These are phyloP conservation scores for Dryas alaskensis DNA, from an alignment of 306 rosid genomes.

Conservation along the genomic window DNA sequence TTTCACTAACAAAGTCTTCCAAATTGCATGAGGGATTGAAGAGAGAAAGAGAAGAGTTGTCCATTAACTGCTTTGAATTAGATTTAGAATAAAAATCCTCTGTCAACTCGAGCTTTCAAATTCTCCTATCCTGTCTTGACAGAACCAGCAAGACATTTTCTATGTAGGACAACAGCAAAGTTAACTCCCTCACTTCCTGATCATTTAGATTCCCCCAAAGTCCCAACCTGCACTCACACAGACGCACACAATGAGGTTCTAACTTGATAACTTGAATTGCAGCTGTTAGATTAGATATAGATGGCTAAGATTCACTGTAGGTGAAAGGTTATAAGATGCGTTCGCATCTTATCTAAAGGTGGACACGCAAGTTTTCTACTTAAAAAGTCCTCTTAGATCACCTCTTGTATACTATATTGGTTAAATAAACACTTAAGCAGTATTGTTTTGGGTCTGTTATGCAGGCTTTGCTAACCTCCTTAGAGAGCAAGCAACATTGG, in stretches of 20 bases:
- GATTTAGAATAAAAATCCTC: too few species aligned
- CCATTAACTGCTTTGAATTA: too few species aligned
- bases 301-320: not conserved
- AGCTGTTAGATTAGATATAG: not conserved
- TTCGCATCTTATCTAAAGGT: not conserved
- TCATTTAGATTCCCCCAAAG: too few species aligned
- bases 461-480: conserved; percentile 5
- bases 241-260: too few species aligned
- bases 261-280: not conserved
- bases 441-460: not conserved
- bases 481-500: not conserved
- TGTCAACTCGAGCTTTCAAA: too few species aligned
- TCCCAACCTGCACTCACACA: not conserved
- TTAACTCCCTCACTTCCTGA: too few species aligned
- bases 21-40: too few species aligned
- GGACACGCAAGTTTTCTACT: not conserved
- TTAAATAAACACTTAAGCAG: not conserved
- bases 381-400: not conserved
- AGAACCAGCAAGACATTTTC: too few species aligned
- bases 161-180: too few species aligned
- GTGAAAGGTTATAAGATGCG: not conserved
- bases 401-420: not conserved
- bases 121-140: too few species aligned
- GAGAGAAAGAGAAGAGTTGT: too few species aligned
- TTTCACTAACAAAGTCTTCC: too few species aligned